A percentile compares a stretch with the other conserved stretches of the same genome.
phyloP scores from a whole-genome alignment of 106 monocot genomes.

The Agapanthus africanus region DNA sequence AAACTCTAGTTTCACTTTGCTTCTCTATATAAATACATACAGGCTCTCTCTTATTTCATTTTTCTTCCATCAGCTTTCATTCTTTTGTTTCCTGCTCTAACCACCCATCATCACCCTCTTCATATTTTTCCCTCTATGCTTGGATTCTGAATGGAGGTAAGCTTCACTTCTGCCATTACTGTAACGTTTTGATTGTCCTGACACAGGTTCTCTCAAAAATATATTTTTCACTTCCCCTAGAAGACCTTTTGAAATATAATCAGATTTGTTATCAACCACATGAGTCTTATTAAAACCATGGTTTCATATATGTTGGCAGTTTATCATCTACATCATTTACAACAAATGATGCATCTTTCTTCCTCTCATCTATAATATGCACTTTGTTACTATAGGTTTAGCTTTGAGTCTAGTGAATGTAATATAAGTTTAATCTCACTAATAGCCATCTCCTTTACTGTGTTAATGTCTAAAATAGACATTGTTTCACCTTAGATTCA shows the following conservation, averaged over 20 bases:
- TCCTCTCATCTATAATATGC: no score
- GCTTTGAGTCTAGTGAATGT: no score
- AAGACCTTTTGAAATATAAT: background rate
- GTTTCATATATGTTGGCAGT: background rate
- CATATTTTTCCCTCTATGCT: background rate
- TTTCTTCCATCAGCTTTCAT: slow-evolving; percentile 21
- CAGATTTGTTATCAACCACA: background rate
- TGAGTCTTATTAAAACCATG: background rate
- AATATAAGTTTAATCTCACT: no score
- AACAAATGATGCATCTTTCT: no score
- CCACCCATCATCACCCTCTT: no score
- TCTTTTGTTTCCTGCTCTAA: slow-evolving; percentile 13
- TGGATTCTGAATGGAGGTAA: slow-evolving; percentile 30
- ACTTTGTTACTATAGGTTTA: no score
- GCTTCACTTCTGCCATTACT: background rate
- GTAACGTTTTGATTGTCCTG: background rate
- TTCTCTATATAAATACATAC: slow-evolving; percentile 19
- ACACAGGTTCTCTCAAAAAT: background rate
- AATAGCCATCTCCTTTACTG: no score
- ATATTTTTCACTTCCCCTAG: background rate
- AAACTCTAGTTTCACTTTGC: slow-evolving; percentile 28
- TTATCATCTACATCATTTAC: background rate
- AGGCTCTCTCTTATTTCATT: slow-evolving; percentile 1
- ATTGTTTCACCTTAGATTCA: no score
- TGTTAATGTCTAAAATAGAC: no score